phyloP scores from a whole-genome alignment of 2,329 filamentous ascomycete species.

The Clonostachys solani region DNA sequence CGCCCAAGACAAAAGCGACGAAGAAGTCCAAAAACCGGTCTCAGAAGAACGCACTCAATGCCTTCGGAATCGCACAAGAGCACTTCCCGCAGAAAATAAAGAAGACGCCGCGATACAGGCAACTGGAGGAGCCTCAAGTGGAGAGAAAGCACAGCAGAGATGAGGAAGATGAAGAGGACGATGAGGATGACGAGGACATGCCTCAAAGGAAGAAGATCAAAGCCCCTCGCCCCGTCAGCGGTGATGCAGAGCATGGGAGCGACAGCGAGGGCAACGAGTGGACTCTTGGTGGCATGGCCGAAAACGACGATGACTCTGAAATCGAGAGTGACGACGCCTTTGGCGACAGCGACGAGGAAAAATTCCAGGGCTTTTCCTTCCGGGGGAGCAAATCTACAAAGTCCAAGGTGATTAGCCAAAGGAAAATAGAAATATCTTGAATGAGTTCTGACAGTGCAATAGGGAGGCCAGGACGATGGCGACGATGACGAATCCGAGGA shows the following conservation, averaged over 20 bases:
- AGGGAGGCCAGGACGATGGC: background rate
- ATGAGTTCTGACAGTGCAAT: slow-evolving; percentile 5
- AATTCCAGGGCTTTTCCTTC: slow-evolving; percentile 69
- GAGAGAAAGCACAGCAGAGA: slow-evolving; percentile 33
- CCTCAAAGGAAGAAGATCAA: slow-evolving; percentile 34
- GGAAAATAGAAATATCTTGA: background rate
- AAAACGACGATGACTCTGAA: slow-evolving; percentile 58
- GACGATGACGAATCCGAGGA: slow-evolving; percentile 57
- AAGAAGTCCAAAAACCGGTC: slow-evolving; percentile 45
- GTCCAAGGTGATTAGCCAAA: slow-evolving; percentile 14
- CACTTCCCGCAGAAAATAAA: slow-evolving; percentile 43
- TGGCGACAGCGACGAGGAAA: slow-evolving; percentile 82
- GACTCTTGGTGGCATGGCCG: slow-evolving; percentile 62
- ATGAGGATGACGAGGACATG: slow-evolving; percentile 44
- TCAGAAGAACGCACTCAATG: slow-evolving; percentile 48
- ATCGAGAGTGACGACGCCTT: slow-evolving; percentile 75
- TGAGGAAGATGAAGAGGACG: slow-evolving; percentile 39
- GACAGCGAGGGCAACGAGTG: slow-evolving; percentile 86
- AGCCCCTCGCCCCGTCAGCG: slow-evolving; percentile 40
- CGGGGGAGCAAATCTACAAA: slow-evolving; percentile 35
- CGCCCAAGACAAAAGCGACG: slow-evolving; percentile 22
- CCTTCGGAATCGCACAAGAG: slow-evolving; percentile 52
- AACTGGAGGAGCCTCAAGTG: slow-evolving; percentile 38
- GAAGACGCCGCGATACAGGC: slow-evolving; percentile 44
- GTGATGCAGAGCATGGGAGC: slow-evolving; percentile 67